phyloP scores from a whole-genome alignment of 176 grass and related monocot genomes.

The Phoenix roebelenii region DNA sequence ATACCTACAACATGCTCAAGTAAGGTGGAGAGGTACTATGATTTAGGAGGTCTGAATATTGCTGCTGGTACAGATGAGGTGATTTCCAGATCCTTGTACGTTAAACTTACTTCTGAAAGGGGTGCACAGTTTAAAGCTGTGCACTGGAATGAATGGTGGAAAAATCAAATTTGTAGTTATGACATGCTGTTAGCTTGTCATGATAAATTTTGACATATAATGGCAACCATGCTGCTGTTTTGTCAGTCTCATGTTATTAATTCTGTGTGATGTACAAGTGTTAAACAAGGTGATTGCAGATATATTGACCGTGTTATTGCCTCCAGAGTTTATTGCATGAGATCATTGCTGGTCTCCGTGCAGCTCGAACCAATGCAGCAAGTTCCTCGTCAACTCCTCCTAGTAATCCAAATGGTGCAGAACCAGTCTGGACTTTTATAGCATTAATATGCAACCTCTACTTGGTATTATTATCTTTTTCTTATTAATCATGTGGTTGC shows the following conservation, averaged over 20 bases:
- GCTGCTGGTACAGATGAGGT: constrained; percentile 73
- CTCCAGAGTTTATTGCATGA: constrained; percentile 85
- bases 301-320: constrained; percentile 18
- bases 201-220: no score
- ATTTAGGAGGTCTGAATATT: constrained; percentile 58
- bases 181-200: no score
- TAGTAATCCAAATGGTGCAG: constrained; percentile 50
- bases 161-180: no score
- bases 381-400: constrained; percentile 72
- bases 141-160: no score
- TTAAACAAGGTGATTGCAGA: no score
- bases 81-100: constrained; percentile 16
- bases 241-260: no score
- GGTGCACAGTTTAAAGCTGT: no score
- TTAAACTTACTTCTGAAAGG: not conserved
- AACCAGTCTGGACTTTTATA: not conserved
- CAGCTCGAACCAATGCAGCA: constrained; percentile 53
- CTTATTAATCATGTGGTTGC: constrained; percentile 18
- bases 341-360: constrained; percentile 76
- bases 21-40: constrained; percentile 79
- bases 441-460: not conserved
- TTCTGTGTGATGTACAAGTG: no score
- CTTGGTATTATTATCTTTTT: not conserved
- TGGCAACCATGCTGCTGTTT: no score
- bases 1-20: constrained; percentile 56